Percentiles rank a stretch among this genome's conserved stretches.
These are phyloP conservation scores for Histomonas meleagridis DNA, from an alignment of 208 protist genomes.

Conservation along the genomic window DNA sequence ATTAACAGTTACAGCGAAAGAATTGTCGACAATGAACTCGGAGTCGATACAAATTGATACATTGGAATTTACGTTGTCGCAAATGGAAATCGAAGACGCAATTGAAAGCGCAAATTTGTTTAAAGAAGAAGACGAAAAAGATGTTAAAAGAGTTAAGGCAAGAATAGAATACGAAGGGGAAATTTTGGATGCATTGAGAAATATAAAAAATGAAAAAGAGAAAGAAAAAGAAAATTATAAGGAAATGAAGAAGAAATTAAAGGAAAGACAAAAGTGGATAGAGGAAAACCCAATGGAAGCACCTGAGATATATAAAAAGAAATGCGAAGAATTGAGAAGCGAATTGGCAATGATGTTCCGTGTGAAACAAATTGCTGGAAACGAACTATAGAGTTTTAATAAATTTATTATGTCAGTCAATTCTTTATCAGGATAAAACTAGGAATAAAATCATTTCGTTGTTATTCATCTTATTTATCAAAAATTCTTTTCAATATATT, in stretches of 20 bases:
- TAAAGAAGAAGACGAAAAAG: conserved; percentile 65
- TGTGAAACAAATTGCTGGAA: not conserved
- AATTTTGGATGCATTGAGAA: not conserved
- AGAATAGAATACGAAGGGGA: conserved; percentile 63
- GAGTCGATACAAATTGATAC: conserved; percentile 92
- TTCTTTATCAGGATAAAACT: too few relatives aligned
- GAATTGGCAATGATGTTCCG: not conserved
- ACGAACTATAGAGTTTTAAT: too few relatives aligned
- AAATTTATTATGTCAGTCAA: too few relatives aligned
- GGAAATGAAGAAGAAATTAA: not conserved
- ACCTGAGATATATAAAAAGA: not conserved
- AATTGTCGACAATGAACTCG: conserved; percentile 78
- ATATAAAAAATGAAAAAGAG: not conserved
- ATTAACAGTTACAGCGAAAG: conserved; percentile 76
- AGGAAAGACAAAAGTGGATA: not conserved
- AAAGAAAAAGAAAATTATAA: conserved; percentile 10
- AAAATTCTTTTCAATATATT: too few relatives aligned
- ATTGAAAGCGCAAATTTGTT: conserved; percentile 72
- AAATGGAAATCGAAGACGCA: conserved; percentile 81
- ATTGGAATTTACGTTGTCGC: conserved; percentile 72
- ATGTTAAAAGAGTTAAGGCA: conserved; percentile 59
- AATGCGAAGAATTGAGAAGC: not conserved
- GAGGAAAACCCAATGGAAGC: conserved; percentile 23
- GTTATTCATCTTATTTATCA: too few relatives aligned
- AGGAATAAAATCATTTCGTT: too few relatives aligned